Evolutionary conservation across 306 rosid genomes (phyloP).

Genomic region (Herpetospermum pedunculosum): DNA sequence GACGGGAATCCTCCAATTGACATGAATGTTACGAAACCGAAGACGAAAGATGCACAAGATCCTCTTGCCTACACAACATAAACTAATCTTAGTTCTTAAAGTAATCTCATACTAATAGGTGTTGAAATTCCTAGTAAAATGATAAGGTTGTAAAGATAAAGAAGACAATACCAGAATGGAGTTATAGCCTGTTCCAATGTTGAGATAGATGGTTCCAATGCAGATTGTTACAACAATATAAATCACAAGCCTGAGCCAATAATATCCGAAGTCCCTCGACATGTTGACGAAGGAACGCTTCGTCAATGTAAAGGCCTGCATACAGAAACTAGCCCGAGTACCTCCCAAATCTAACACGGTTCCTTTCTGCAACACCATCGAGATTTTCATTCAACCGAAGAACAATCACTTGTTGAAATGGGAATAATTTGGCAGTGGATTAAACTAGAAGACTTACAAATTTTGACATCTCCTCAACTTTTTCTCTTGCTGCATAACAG

Average conservation of each 20-base stretch:
- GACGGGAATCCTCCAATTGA: slow-evolving; percentile 98
- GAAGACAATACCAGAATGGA: slow-evolving; percentile 65
- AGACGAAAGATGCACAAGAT: slow-evolving; percentile 93
- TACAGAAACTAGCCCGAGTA: slow-evolving; percentile 88
- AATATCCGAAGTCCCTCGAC: slow-evolving; percentile 97
- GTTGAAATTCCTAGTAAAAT: neutral
- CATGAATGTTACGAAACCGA: slow-evolving; percentile 93
- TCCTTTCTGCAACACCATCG: slow-evolving; percentile 47
- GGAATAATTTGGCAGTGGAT: neutral
- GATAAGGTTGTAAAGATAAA: neutral
- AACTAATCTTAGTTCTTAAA: neutral
- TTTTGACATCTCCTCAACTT: slow-evolving; percentile 74
- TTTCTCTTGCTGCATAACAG: slow-evolving; percentile 54
- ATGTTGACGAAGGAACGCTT: slow-evolving; percentile 85
- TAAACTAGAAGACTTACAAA: slow-evolving; percentile 42
- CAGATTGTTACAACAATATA: slow-evolving; percentile 81
- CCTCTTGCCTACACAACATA: slow-evolving; percentile 66
- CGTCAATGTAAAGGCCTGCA: slow-evolving; percentile 67
- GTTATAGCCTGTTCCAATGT: slow-evolving; percentile 74
- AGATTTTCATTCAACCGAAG: neutral
- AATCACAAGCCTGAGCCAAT: slow-evolving; percentile 95
- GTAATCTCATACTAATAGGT: neutral
- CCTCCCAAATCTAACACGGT: slow-evolving; percentile 87
- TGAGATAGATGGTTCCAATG: slow-evolving; percentile 77
- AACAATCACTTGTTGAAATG: neutral